Evolutionary conservation across 805 yeast genomes (phyloP), one percentile per base, ranked within the genome.

Genomic region (Blastobotrys mokoenaii): DNA sequence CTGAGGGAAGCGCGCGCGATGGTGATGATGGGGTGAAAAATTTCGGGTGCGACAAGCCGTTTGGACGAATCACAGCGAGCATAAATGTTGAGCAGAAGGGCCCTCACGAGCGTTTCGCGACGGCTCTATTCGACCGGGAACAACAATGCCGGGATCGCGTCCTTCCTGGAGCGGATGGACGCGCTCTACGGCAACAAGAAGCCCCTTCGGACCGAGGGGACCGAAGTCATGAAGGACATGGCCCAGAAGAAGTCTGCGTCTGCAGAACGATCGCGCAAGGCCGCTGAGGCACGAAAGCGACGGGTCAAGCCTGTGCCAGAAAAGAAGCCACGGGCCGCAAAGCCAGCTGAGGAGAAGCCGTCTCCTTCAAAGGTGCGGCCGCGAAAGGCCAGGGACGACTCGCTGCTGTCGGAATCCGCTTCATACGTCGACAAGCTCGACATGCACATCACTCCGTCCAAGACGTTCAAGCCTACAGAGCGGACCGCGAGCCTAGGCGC

Each of bases 141-240:
- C 40, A 37, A 37, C 30, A 15, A 34, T 15, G 14, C 37, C 37
- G 40, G 40, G 5, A 31, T 40, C 29, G 15, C 16, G 37, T 40
- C 43, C 16, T 40, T 40, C 37, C 30, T 40, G 43, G 43, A 40
- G 37, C 35, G 43, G n/a, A 40, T 40, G 43, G 36, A 40, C 18
- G 35, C 34, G 17, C 36, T 38, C 33, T 38, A 38, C 22, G 18
- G 31, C 9, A 38, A 38, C 41, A 30, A 38, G 18, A 25, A 22
- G 31, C 41, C 41, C 20, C 10, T 27, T 7, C 17, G 16, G 31
- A 25, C 32, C 32, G 22, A 22, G 18, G 22, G 22, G 12, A 30
- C 22, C 6, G 41, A 38, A 3, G 22, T 38, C 30, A 10, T 14
- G 22, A n/a, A 34, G 22, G 38, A n/a, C 12, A 17, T 10, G 18